These are phyloP conservation scores for Adansonia grandidieri DNA, from an alignment of 441 rosid genomes.

Conservation along the genomic window DNA sequence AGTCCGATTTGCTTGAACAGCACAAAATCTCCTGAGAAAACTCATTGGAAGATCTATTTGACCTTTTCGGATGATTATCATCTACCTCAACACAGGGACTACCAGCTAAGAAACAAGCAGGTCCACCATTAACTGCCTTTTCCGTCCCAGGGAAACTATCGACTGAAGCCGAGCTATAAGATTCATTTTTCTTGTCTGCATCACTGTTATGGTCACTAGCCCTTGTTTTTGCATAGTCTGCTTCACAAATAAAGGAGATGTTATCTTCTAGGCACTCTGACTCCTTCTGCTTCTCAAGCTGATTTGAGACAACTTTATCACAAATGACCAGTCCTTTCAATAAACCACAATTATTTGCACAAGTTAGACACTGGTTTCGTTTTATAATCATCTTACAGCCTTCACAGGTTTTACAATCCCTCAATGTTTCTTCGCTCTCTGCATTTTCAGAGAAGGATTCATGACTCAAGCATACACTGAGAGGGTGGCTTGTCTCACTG, in stretches of 20 bases:
- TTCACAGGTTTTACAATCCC: conserved; percentile 23
- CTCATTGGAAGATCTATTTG: conserved; percentile 22
- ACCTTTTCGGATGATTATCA: conserved; percentile 20
- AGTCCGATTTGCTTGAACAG: conserved; percentile 34
- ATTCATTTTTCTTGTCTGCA: conserved; percentile 28
- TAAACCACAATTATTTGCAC: neutral
- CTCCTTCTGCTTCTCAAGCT: conserved; percentile 22
- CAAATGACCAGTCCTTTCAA: conserved; percentile 10
- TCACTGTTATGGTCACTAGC: conserved; percentile 20
- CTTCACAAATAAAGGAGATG: conserved; percentile 34
- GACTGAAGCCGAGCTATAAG: conserved; percentile 31
- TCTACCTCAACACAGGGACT: conserved; percentile 25
- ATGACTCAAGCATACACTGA: conserved; percentile 35
- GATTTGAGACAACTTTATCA: conserved; percentile 18
- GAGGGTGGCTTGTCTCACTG: conserved; percentile 34
- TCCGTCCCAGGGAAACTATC: conserved; percentile 27
- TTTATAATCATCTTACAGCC: conserved; percentile 17
- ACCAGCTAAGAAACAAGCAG: conserved; percentile 18
- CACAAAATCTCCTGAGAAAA: conserved; percentile 22
- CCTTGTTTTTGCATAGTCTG: conserved; percentile 20
- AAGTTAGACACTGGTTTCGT: neutral
- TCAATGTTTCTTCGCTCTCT: conserved; percentile 31
- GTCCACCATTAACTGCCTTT: conserved; percentile 2
- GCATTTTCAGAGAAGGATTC: conserved; percentile 34
- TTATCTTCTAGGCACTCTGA: conserved; percentile 34